Evolutionary conservation across 768 basidiomycete genomes (phyloP).

Genomic region (Sutorius australiensis): DNA sequence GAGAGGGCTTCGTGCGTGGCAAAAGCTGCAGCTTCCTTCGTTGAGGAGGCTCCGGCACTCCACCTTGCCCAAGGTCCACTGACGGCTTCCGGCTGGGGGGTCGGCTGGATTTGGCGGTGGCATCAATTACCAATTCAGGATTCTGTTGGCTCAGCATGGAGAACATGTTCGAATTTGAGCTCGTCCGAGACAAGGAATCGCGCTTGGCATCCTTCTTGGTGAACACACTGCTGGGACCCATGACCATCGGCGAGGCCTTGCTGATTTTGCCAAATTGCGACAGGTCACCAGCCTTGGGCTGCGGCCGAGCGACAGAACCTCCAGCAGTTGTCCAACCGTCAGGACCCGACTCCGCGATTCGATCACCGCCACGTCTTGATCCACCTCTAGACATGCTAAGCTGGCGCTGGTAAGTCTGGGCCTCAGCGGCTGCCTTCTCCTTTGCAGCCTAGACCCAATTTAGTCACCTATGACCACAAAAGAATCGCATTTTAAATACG

Average conservation of each 20-base stretch:
- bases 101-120: constrained; percentile 48
- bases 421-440: constrained; percentile 68
- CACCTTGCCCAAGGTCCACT: constrained; percentile 45
- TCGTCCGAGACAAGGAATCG: constrained; percentile 74
- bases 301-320: constrained; percentile 47
- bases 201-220: constrained; percentile 68
- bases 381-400: constrained; percentile 86
- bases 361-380: constrained; percentile 80
- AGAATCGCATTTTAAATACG: constrained; percentile 28
- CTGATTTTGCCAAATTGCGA: constrained; percentile 87
- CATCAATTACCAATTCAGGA: constrained; percentile 52
- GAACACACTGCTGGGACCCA: constrained; percentile 86
- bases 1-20: constrained; percentile 66
- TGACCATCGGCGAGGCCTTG: constrained; percentile 63
- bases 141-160: constrained; percentile 74
- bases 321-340: constrained; percentile 89
- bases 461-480: neutral
- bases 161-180: constrained; percentile 83
- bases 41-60: constrained; percentile 47
- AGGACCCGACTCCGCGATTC: constrained; percentile 58
- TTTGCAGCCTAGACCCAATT: constrained; percentile 60
- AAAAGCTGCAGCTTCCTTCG: constrained; percentile 71
- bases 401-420: constrained; percentile 54
- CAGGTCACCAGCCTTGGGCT: constrained; percentile 79
- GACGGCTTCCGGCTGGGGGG: constrained; percentile 49